A percentile compares a stretch with the other conserved stretches of the same genome.
phyloP scores from a whole-genome alignment of 2,329 filamentous ascomycete species.

The Penicillium hordei region DNA sequence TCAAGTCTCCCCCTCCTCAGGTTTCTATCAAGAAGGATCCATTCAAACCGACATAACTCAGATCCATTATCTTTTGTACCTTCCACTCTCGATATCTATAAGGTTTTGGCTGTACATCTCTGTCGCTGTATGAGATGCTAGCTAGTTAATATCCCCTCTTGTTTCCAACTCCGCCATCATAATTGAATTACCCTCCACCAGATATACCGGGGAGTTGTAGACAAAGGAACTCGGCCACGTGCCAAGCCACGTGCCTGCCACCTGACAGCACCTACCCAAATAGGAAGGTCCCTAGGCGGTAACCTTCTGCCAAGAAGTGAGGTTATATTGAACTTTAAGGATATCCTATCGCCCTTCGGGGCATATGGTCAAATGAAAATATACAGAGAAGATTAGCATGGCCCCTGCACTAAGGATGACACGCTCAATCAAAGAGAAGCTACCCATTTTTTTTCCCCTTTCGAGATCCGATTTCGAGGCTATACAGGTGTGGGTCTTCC shows the following conservation, averaged over 20 bases:
- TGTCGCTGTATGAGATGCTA: background rate
- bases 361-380: slow-evolving; percentile 65
- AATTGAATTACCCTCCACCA: background rate
- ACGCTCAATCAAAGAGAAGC: slow-evolving; percentile 80
- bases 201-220: background rate
- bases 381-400: slow-evolving; percentile 81
- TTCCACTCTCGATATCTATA: background rate
- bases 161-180: background rate
- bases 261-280: background rate
- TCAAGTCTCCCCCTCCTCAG: background rate
- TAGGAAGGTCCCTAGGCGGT: background rate
- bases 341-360: slow-evolving; percentile 49
- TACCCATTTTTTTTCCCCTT: slow-evolving; percentile 61
- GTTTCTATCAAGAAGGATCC: background rate
- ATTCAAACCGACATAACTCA: background rate
- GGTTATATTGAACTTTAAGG: background rate
- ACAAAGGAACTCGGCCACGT: background rate
- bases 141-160: background rate
- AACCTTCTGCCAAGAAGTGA: background rate
- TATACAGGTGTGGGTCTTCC: background rate
- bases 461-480: background rate
- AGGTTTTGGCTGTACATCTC: background rate
- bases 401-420: slow-evolving; percentile 91
- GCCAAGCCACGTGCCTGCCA: background rate
- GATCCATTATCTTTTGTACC: background rate